Base-by-base conservation (phyloP, 2,329 filamentous ascomycete species). In the Thermochaetoides dissita region DNA sequence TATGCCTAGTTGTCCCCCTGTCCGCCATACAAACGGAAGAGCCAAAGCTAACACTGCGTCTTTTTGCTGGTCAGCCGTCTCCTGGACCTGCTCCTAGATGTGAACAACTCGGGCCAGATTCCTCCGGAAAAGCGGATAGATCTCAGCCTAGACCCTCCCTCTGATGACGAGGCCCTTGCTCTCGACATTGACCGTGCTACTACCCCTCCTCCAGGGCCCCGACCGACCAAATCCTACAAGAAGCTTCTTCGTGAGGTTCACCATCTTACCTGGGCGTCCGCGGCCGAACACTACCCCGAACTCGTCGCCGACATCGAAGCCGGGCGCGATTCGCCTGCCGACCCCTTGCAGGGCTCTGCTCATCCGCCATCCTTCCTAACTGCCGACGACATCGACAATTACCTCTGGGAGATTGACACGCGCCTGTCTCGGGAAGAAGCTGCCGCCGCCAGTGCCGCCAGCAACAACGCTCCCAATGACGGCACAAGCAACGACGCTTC, bases 31-130 rank as follows among this genome's bases (percentile, higher is more conserved):
- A 24, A 24, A 24, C 17, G 5, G 17, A 24, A 24, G 17, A 24
- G 17, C 17, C 17, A 24, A 24, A 24, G 40, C 48, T 54, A 45
- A 56, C 54, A 34, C 51, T 40, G 12, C 6, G 30, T 11, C 28
- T 30, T 39, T 24, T 24, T 24, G 17, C 5, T 24, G 17, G 17
- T 5, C 54, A 95, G 88, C 61, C 87, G 88, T 60, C 66, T 96
- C 31, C 75, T 95, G 41, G 89, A 96, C 53, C 66, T 95, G 8
- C 75, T 96, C 31, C 71, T 94, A 47, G 88, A 95, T 56, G 74
- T 95, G 64, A 98, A 98, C 64, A 78, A 84, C 40, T 83, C 78
- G 36, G 69, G 81, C 12, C 84, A 91, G 58, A 78, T 96, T 36
- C 78, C 85, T 8, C 67, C 76, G 29, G 72, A 80, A 44, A 76